Base-by-base conservation (phyloP, 768 basidiomycete species). In the Pluteus cervinus region DNA sequence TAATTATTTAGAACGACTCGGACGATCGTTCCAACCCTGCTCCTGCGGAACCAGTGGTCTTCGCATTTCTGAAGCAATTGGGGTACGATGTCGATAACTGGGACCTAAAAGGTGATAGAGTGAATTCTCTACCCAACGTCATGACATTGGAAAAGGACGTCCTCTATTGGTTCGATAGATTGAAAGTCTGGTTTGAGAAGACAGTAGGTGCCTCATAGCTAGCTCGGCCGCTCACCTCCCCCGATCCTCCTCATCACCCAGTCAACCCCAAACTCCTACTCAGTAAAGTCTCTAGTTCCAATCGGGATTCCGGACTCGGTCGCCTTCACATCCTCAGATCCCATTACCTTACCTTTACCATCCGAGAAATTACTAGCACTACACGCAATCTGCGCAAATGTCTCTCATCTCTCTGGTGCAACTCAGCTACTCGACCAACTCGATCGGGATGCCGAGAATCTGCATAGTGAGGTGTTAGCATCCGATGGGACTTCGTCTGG, bases 71-170 rank as follows among this genome's bases (percentile, higher is more conserved):
- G 31, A 36, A 37, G 28, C 18, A 24, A 39, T 48, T 48, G n/a
- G 43, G 43, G 25, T 45, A 39, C 33, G 32, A 41, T 31, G 30
- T 42, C 29, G 32, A 42, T 28, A 38, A 33, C n/a, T n/a, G n/a
- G n/a, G n/a, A 33, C n/a, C 9, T 45, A 8, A 33, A 41, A 15
- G 40, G 43, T 11, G 10, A 29, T 4, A 33, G 39, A 16, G 40
- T 39, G 7, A 43, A 48, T 28, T 39, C 26, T 15, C 32, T 44
- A 10, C 34, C n/a, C 22, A 47, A 47, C n/a, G n/a, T n/a, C n/a
- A n/a, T n/a, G n/a, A n/a, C n/a, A 47, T n/a, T n/a, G n/a, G n/a
- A n/a, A n/a, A n/a, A n/a, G 18, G 2, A 36, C 22, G 34, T 17
- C 23, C 34, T 24, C 17, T 22, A 36, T n/a, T 25, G 5, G 12